Evolutionary conservation across 2,329 filamentous ascomycete genomes (phyloP).

Genomic region (Penicillium vulpinum): DNA sequence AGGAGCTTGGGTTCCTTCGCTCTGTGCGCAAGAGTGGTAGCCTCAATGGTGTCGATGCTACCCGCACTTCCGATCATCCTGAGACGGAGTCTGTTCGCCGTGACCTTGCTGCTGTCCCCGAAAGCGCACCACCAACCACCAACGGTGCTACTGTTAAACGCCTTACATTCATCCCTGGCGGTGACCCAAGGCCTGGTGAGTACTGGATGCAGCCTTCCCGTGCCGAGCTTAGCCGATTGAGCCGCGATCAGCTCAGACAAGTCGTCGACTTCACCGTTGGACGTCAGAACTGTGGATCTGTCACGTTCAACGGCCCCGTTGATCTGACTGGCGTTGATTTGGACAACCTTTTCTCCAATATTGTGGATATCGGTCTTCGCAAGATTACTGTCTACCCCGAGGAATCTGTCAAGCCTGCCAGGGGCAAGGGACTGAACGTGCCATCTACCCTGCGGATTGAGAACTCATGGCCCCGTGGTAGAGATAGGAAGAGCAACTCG

Average conservation of each 20-base stretch:
- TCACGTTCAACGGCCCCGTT: conserved; percentile 78
- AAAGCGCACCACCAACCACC: conserved; percentile 49
- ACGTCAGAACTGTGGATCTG: conserved; percentile 74
- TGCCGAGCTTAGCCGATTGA: conserved; percentile 76
- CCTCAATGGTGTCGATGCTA: conserved; percentile 42
- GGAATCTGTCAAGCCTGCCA: conserved; percentile 72
- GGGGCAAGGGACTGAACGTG: conserved; percentile 88
- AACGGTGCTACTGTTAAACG: conserved; percentile 35
- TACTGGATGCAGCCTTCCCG: conserved; percentile 85
- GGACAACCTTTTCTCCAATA: conserved; percentile 73
- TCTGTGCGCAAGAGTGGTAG: conserved; percentile 53
- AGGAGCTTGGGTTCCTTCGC: conserved; percentile 62
- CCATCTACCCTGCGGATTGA: conserved; percentile 84
- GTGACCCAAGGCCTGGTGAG: conserved; percentile 63
- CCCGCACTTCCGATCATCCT: conserved; percentile 36
- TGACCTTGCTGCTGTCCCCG: conserved; percentile 75
- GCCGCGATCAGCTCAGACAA: conserved; percentile 72
- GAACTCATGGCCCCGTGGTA: conserved; percentile 85
- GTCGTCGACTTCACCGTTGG: conserved; percentile 78
- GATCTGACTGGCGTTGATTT: conserved; percentile 78
- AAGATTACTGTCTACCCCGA: conserved; percentile 85
- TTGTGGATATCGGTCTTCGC: conserved; percentile 74
- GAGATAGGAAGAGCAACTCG: conserved; percentile 57
- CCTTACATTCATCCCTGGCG: conserved; percentile 30
- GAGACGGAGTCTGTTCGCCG: conserved; percentile 73